phyloP scores from a whole-genome alignment of 1,284 basidiomycete species.

The Irpex lacteus region DNA sequence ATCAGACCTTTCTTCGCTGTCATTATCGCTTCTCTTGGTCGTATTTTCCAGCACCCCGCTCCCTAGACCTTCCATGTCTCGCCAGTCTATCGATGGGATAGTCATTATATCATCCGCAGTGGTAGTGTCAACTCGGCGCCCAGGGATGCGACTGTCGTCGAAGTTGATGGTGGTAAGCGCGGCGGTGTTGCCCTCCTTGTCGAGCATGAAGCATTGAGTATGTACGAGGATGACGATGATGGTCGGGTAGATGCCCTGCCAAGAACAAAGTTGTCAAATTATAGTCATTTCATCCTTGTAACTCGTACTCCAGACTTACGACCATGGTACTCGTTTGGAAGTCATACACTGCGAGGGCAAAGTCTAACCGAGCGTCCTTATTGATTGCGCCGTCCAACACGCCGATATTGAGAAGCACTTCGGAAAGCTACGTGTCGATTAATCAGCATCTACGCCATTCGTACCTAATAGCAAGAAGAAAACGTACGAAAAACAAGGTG shows the following conservation, averaged over 20 bases:
- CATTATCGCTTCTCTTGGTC: not conserved
- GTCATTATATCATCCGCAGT: not conserved
- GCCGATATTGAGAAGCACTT: conserved; percentile 11
- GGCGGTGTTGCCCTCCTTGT: not conserved
- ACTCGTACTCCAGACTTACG: conserved; percentile 5
- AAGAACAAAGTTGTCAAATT: too few relatives aligned
- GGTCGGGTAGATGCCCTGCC: conserved; percentile 19
- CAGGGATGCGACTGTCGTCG: not conserved
- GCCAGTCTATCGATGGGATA: not conserved
- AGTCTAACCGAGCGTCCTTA: conserved; percentile 4
- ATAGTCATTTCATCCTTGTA: too few relatives aligned
- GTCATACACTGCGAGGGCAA: conserved; percentile 15
- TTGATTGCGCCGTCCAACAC: conserved; percentile 7
- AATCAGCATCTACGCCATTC: too few relatives aligned
- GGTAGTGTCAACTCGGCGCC: too few relatives aligned
- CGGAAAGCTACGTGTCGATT: conserved; percentile 6
- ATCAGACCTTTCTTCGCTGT: not conserved
- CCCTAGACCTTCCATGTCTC: not conserved
- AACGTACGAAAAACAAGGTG: conserved; percentile 14
- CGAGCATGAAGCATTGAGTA: conserved; percentile 15
- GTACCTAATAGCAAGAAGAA: not conserved
- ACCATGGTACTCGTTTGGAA: conserved; percentile 15
- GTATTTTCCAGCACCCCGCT: not conserved
- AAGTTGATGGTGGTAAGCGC: not conserved
- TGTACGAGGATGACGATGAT: conserved; percentile 18